Evolutionary conservation across 768 basidiomycete species (phyloP).

Genomic region (Aureoboletus auriporus): DNA sequence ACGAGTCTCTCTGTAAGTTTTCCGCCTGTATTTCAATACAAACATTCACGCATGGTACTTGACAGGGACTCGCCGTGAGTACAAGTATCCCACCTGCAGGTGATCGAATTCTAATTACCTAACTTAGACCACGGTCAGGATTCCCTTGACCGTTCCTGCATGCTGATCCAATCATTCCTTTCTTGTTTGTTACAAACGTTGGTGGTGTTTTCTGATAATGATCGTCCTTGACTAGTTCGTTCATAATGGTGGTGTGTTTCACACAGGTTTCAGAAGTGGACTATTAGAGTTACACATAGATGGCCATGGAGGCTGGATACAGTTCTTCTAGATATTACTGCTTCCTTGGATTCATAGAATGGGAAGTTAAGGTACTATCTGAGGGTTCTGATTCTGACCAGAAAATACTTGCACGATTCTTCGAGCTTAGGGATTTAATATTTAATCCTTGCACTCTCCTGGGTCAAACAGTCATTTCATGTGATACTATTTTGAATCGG

Average conservation of each 20-base stretch:
- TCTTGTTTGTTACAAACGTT: background rate
- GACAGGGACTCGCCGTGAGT: conserved; percentile 58
- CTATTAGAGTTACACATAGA: background rate
- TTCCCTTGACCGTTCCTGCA: conserved; percentile 81
- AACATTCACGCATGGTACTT: background rate
- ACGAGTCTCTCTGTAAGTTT: conserved; percentile 80
- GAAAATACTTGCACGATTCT: too few relatives aligned
- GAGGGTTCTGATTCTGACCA: too few relatives aligned
- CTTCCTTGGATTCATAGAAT: too few relatives aligned
- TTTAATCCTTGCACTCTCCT: too few relatives aligned
- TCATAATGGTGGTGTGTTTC: background rate
- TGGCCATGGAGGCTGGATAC: background rate
- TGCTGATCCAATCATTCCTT: conserved; percentile 41
- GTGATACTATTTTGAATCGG: too few relatives aligned
- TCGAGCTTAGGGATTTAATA: too few relatives aligned
- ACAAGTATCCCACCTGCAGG: background rate
- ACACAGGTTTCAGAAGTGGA: background rate
- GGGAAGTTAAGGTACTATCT: too few relatives aligned
- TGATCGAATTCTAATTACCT: conserved; percentile 8
- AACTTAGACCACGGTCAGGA: conserved; percentile 67
- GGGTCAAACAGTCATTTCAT: too few relatives aligned
- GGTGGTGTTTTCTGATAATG: background rate
- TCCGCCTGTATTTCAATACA: background rate
- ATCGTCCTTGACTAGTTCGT: background rate
- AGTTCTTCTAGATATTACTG: too few relatives aligned